Evolutionary conservation across 2,329 filamentous ascomycete species (phyloP).

Genomic region (Daldinia sp.): DNA sequence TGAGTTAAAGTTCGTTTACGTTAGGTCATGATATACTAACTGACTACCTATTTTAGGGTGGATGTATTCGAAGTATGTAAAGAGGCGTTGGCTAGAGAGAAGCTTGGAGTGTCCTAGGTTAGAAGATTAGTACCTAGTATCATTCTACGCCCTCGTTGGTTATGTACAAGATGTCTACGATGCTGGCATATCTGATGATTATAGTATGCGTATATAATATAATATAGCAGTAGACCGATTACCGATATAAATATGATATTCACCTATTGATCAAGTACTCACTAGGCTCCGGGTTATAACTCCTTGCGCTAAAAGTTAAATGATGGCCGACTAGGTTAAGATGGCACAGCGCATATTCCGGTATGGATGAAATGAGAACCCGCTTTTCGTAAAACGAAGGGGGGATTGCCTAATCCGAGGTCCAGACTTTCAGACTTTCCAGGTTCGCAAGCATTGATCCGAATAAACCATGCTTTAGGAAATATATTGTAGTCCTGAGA

Average conservation of each 20-base stretch:
- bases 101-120: too few species aligned
- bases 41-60: slow-evolving; percentile 1
- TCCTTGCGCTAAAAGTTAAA: not conserved
- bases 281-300: not conserved
- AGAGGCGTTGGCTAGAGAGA: slow-evolving; percentile 5
- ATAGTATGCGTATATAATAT: not conserved
- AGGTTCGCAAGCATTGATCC: not conserved
- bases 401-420: slow-evolving; percentile 1
- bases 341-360: not conserved
- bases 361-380: not conserved
- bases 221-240: not conserved
- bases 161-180: too few species aligned
- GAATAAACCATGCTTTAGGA: not conserved
- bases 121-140: too few species aligned
- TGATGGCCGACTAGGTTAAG: not conserved
- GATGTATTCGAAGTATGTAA: slow-evolving; percentile 25
- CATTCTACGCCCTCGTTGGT: too few species aligned
- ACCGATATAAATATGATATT: not conserved
- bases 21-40: not conserved
- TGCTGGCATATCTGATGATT: too few species aligned
- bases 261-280: not conserved
- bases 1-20: not conserved
- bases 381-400: not conserved
- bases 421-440: too few species aligned
- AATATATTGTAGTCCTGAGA: not conserved